Evolutionary conservation across 106 monocot species (phyloP).

Genomic region (Platanthera guangdongensis): DNA sequence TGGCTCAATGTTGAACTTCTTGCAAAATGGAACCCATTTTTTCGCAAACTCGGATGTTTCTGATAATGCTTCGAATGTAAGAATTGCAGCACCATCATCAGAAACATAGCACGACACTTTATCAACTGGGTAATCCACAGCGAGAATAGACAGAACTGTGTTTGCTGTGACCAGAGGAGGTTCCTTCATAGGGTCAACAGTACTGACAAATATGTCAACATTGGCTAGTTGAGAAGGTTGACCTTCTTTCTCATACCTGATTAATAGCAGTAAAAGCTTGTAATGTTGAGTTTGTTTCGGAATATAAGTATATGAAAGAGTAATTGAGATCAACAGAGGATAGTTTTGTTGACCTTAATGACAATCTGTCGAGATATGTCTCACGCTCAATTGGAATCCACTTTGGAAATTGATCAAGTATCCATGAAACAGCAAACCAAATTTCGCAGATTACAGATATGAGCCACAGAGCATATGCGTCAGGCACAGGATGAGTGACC

Average conservation of each 20-base stretch:
- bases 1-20: slow-evolving; percentile 50
- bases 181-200: slow-evolving; percentile 78
- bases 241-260: slow-evolving; percentile 81
- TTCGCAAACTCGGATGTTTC: slow-evolving; percentile 61
- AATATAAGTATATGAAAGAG: neutral
- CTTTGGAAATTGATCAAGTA: slow-evolving; percentile 89
- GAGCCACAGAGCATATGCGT: slow-evolving; percentile 72
- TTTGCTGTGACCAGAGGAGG: slow-evolving; percentile 78
- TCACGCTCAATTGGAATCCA: slow-evolving; percentile 89
- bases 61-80: slow-evolving; percentile 55
- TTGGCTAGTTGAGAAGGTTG: slow-evolving; percentile 50
- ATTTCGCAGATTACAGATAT: slow-evolving; percentile 80
- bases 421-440: slow-evolving; percentile 86
- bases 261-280: neutral
- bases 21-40: slow-evolving; percentile 60
- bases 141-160: slow-evolving; percentile 75
- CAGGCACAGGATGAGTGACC: slow-evolving; percentile 63
- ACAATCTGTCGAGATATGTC: slow-evolving; percentile 73
- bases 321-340: neutral
- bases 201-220: slow-evolving; percentile 71
- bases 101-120: slow-evolving; percentile 77
- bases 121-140: slow-evolving; percentile 70
- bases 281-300: neutral
- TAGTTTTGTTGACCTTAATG: slow-evolving; percentile 42
- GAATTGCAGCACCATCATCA: slow-evolving; percentile 60